Percentiles rank a stretch among this genome's conserved stretches.
Evolutionary conservation across 208 protist genomes (phyloP).

Genomic region (Crithidia acanthocephali): DNA sequence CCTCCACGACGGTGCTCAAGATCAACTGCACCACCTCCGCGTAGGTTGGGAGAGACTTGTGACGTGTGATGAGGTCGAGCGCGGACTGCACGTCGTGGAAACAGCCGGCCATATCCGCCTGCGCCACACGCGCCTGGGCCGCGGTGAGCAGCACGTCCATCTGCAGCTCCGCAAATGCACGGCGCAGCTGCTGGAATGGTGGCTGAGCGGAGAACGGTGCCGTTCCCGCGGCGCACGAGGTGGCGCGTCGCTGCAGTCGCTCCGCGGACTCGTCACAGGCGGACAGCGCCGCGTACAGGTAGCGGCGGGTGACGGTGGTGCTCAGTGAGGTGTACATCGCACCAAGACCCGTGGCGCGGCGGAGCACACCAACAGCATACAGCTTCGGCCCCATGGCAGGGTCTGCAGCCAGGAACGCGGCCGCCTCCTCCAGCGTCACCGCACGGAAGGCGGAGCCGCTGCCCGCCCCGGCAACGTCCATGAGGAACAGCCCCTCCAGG

Average conservation of each 20-base stretch:
- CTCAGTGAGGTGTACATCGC: conserved; percentile 23
- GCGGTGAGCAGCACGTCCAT: conserved; percentile 65
- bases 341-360: conserved; percentile 33
- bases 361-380: conserved; percentile 62
- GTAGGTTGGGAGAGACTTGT: conserved; percentile 36
- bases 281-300: conserved; percentile 32
- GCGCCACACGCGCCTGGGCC: conserved; percentile 42
- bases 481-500: conserved; percentile 43
- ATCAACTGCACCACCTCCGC: conserved; percentile 42
- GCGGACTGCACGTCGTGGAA: conserved; percentile 66
- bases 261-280: conserved; percentile 20
- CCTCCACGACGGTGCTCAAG: conserved; percentile 41
- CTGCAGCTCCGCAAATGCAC: conserved; percentile 66
- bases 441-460: conserved; percentile 24
- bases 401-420: conserved; percentile 15
- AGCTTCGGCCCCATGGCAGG: conserved; percentile 40
- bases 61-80: conserved; percentile 38
- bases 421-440: conserved; percentile 28
- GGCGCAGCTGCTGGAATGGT: conserved; percentile 27
- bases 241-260: conserved; percentile 17
- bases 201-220: background rate
- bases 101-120: conserved; percentile 42
- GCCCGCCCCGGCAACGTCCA: conserved; percentile 21
- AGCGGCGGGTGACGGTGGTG: conserved; percentile 29
- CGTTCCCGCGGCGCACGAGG: background rate